Evolutionary conservation across 2,329 filamentous ascomycete genomes (phyloP).

Genomic region (Plectosphaerella plurivora): DNA sequence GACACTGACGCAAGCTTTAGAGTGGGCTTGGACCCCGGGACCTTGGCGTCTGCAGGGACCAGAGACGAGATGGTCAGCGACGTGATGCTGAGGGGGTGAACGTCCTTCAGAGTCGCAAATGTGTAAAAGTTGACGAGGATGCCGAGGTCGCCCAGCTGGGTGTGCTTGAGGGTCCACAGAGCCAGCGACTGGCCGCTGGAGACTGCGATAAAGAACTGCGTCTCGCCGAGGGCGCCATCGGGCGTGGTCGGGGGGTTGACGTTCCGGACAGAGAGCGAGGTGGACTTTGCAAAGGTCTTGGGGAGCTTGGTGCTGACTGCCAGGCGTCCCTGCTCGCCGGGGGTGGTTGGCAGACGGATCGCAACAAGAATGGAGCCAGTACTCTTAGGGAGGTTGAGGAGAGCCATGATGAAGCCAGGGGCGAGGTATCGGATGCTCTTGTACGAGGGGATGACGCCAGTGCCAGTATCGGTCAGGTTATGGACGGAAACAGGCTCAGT

Average conservation of each 20-base stretch:
- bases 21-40: conserved; percentile 41
- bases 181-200: conserved; percentile 69
- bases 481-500: conserved; percentile 33
- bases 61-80: conserved; percentile 56
- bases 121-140: conserved; percentile 48
- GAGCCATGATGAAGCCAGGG: conserved; percentile 51
- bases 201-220: conserved; percentile 77
- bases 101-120: conserved; percentile 47
- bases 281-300: conserved; percentile 65
- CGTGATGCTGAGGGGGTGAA: conserved; percentile 56
- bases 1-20: conserved; percentile 79
- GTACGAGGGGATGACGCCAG: conserved; percentile 44
- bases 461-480: conserved; percentile 46
- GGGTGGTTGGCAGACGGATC: conserved; percentile 42
- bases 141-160: conserved; percentile 37
- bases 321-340: conserved; percentile 37
- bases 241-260: conserved; percentile 53
- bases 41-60: conserved; percentile 35
- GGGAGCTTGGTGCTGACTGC: conserved; percentile 56
- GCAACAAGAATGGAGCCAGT: conserved; percentile 54
- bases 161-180: conserved; percentile 73
- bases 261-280: conserved; percentile 71
- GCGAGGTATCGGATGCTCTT: conserved; percentile 56
- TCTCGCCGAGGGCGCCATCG: conserved; percentile 49
- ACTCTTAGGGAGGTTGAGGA: conserved; percentile 54